Conservation (phyloP, 176 grass and related monocot genomes). For the Cenchrus americanus region DNA sequence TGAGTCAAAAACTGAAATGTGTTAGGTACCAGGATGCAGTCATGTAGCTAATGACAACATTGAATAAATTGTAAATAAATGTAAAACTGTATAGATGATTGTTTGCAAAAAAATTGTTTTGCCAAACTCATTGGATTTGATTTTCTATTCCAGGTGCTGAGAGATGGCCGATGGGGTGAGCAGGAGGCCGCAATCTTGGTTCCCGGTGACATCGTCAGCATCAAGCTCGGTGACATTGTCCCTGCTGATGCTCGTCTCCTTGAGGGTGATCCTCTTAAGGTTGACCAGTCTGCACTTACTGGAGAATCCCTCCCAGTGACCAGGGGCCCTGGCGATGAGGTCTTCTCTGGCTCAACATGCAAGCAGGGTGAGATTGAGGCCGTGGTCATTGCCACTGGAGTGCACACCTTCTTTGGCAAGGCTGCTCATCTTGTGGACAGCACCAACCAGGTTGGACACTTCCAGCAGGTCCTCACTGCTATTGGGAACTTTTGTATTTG, state of each 20-base stretch:
- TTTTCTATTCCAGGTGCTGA: constrained; percentile 65
- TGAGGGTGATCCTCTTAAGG: constrained; percentile 87
- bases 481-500: constrained; percentile 99
- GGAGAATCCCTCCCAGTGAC: constrained; percentile 84
- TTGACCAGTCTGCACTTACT: constrained; percentile 93
- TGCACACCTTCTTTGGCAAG: constrained; percentile 99
- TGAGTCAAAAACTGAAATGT: not conserved
- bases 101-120: not conserved
- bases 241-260: constrained; percentile 96
- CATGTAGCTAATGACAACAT: not conserved
- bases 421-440: constrained; percentile 98
- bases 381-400: constrained; percentile 98
- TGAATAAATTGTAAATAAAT: not conserved
- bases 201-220: constrained; percentile 90
- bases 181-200: constrained; percentile 93
- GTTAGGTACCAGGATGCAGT: constrained; percentile 34
- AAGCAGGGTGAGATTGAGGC: constrained; percentile 99
- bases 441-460: constrained; percentile 97
- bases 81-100: not conserved
- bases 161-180: constrained; percentile 91
- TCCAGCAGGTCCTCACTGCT: constrained; percentile 92
- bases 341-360: constrained; percentile 92
- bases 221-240: constrained; percentile 97
- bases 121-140: not conserved
- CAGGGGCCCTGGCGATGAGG: constrained; percentile 87